Percentiles rank a stretch among this genome's conserved stretches.
phyloP scores from a whole-genome alignment of 2,329 filamentous ascomycete genomes.

The Aspergillus carbonarius region DNA sequence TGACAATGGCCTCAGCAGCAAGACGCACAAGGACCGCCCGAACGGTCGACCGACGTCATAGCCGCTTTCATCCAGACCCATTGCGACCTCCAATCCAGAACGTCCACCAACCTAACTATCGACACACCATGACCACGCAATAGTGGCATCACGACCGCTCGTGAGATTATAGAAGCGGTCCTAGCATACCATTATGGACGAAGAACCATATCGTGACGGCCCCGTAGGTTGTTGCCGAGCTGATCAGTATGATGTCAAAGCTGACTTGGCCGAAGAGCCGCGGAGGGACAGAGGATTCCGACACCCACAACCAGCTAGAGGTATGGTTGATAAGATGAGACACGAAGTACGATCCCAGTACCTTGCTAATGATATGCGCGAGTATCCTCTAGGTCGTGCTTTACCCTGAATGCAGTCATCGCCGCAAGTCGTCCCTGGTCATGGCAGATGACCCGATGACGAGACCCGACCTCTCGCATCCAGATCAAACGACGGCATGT shows the following conservation, averaged over 20 bases:
- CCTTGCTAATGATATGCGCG: neutral
- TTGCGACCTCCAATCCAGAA: constrained; percentile 12
- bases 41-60: constrained; percentile 28
- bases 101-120: constrained; percentile 1
- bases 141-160: neutral
- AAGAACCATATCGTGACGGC: constrained; percentile 7
- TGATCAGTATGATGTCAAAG: constrained; percentile 1
- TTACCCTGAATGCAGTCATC: constrained; percentile 51
- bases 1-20: neutral
- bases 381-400: constrained; percentile 54
- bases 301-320: constrained; percentile 38
- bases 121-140: neutral
- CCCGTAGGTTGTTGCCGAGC: constrained; percentile 23
- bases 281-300: constrained; percentile 35
- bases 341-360: neutral
- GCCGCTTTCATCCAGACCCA: constrained; percentile 17
- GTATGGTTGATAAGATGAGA: constrained; percentile 16
- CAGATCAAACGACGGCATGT: constrained; percentile 52
- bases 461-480: constrained; percentile 35
- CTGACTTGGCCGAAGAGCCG: constrained; percentile 22
- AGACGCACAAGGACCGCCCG: neutral
- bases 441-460: constrained; percentile 42
- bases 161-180: neutral
- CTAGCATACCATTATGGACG: constrained; percentile 3
- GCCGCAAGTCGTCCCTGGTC: constrained; percentile 62